Base-by-base conservation (phyloP, 1,284 basidiomycete genomes). In the Spongispora temasekensis region DNA sequence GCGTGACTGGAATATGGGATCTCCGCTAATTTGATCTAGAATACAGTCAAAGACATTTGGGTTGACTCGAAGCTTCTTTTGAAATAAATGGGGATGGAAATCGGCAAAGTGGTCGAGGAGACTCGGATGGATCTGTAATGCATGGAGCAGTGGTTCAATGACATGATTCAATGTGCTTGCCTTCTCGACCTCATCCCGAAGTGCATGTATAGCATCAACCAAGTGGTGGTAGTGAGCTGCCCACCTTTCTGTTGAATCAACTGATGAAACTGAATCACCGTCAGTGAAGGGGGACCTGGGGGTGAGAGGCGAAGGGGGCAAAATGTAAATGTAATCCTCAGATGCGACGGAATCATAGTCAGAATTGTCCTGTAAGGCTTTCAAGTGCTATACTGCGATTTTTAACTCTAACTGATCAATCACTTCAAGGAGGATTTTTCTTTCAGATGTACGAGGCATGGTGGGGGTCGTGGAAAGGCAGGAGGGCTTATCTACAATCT, bases 1-100 rank as follows among this genome's bases (percentile, higher is more conserved):
- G 23, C 66, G 56, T 44, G 70, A 77, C 0, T 51, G 9, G 55
- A 79, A 79, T 6, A 77, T 65, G 9, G 65, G 56, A 55, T 79
- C 27, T 0, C 9, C 2, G 12, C 50, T 53, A 9, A 60, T 60
- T 4, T 37, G 15, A 25, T 60, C 51, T 12, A 57, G 21, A 12
- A 60, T 60, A 13, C 21, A 12, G 19, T 60, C 34, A 3, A 50
- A 60, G n/a, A 53, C 15, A 4, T 28, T 10, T 4, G 28, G 48
- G 19, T 51, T 28, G 6, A 51, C 28, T 8, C 19, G 28, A 34
- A 53, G 10, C 15, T 53, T 53, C 31, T 32, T 34, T 3, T 3
- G 9, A 12, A 53, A 53, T 3, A 53, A 19, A 34, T 53, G 51
- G 23, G 28, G 48, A 6, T 10, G 19, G 28, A 30, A 28, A 4